A percentile compares a stretch with the other conserved stretches of the same genome.
Evolutionary conservation across 2,329 filamentous ascomycete genomes (phyloP).

Genomic region (Aspergillus jensenii): DNA sequence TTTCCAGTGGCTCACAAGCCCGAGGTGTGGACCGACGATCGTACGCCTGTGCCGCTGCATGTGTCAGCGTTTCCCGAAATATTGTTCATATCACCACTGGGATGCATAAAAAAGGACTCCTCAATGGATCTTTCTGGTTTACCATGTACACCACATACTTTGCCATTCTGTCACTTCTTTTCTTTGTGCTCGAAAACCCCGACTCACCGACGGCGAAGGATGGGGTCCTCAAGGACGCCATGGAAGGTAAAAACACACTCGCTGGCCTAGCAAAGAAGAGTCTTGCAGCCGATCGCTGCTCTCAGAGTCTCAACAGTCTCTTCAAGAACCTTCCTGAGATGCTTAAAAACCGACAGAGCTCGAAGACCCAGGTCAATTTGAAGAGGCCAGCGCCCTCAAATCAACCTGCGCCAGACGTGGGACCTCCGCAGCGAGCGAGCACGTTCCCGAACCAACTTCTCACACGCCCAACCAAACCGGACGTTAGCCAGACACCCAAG

Average conservation of each 20-base stretch:
- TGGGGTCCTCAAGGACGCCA: slow-evolving; percentile 75
- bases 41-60: slow-evolving; percentile 65
- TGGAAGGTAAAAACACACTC: slow-evolving; percentile 80
- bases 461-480: slow-evolving; percentile 24
- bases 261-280: slow-evolving; percentile 77
- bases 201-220: slow-evolving; percentile 65
- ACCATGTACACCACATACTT: slow-evolving; percentile 70
- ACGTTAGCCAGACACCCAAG: slow-evolving; percentile 26
- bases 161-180: slow-evolving; percentile 63
- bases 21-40: slow-evolving; percentile 60
- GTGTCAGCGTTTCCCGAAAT: slow-evolving; percentile 65
- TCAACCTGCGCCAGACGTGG: slow-evolving; percentile 21
- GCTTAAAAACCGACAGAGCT: slow-evolving; percentile 57
- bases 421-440: slow-evolving; percentile 35
- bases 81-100: slow-evolving; percentile 65
- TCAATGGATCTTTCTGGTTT: slow-evolving; percentile 67
- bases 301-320: slow-evolving; percentile 69
- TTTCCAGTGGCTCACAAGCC: slow-evolving; percentile 52
- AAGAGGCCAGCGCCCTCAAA: slow-evolving; percentile 46
- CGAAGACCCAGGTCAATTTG: slow-evolving; percentile 47
- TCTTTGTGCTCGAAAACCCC: slow-evolving; percentile 65
- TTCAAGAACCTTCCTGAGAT: slow-evolving; percentile 81
- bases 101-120: slow-evolving; percentile 61
- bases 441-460: slow-evolving; percentile 40
- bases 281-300: slow-evolving; percentile 85